These are phyloP conservation scores for Venturia pyrina DNA, from an alignment of 2,329 filamentous ascomycete genomes.

Conservation along the genomic window DNA sequence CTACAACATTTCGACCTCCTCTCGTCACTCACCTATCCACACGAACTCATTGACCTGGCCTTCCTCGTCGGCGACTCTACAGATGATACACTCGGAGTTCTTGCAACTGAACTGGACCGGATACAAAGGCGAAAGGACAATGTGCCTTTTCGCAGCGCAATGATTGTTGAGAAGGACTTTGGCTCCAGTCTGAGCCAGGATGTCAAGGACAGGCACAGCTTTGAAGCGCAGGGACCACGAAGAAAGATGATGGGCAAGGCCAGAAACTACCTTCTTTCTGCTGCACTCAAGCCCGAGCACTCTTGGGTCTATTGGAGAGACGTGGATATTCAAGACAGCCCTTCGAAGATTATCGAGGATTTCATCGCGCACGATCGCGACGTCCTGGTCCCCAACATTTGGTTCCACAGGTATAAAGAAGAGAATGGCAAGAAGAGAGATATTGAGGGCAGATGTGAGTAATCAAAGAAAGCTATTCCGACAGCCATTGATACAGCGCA, in stretches of 20 bases:
- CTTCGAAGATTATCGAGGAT: conserved; percentile 80
- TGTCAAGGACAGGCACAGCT: conserved; percentile 75
- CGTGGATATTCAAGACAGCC: conserved; percentile 90
- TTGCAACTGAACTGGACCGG: conserved; percentile 75
- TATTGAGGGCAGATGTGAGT: conserved; percentile 88
- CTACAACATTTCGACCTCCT: conserved; percentile 90
- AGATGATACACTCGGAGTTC: conserved; percentile 83
- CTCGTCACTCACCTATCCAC: conserved; percentile 82
- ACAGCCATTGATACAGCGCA: conserved; percentile 26
- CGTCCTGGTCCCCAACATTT: conserved; percentile 66
- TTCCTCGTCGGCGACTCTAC: conserved; percentile 88
- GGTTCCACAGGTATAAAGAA: conserved; percentile 82
- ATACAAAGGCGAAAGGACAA: conserved; percentile 71
- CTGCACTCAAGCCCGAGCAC: conserved; percentile 83
- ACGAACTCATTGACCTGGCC: conserved; percentile 86
- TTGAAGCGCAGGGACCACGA: conserved; percentile 77
- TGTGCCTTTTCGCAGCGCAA: conserved; percentile 74
- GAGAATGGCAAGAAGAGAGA: conserved; percentile 54
- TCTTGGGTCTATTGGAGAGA: conserved; percentile 99
- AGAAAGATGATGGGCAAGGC: conserved; percentile 84
- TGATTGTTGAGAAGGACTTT: conserved; percentile 88
- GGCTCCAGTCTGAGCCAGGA: conserved; percentile 62
- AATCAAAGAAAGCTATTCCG: background rate
- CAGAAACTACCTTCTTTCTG: conserved; percentile 79
- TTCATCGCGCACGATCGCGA: conserved; percentile 91